phyloP scores from a whole-genome alignment of 495 filamentous ascomycete species.

The Daldinia bambusicola region DNA sequence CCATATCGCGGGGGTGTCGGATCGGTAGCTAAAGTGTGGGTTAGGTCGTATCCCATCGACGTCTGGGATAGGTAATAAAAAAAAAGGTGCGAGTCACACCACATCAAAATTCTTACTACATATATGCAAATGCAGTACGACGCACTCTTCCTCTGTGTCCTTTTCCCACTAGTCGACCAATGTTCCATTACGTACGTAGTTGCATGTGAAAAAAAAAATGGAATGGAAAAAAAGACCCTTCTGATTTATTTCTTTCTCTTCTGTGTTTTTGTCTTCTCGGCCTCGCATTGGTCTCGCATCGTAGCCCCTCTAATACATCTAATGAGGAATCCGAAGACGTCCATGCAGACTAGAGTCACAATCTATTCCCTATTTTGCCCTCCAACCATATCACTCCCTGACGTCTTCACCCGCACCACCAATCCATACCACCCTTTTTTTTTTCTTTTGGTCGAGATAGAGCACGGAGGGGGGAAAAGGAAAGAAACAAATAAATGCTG shows the following conservation, averaged over 20 bases:
- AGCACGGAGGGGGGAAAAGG: not conserved
- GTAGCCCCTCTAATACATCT: slow-evolving; percentile 45
- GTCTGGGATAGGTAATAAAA: slow-evolving; percentile 41
- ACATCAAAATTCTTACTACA: slow-evolving; percentile 44
- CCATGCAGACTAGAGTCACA: slow-evolving; percentile 48
- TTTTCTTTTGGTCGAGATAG: slow-evolving; percentile 41
- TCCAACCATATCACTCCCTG: slow-evolving; percentile 40
- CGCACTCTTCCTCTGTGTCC: slow-evolving; percentile 16
- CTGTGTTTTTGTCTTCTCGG: slow-evolving; percentile 23
- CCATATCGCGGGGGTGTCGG: slow-evolving; percentile 42
- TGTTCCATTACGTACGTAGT: slow-evolving; percentile 37
- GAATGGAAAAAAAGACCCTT: slow-evolving; percentile 16
- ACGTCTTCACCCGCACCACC: slow-evolving; percentile 27
- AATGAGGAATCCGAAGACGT: slow-evolving; percentile 48
- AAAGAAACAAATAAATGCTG: slow-evolving; percentile 32
- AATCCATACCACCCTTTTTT: slow-evolving; percentile 41
- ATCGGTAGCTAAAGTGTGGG: slow-evolving; percentile 38
- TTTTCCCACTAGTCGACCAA: slow-evolving; percentile 18
- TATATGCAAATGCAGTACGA: slow-evolving; percentile 44
- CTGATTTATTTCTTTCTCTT: slow-evolving; percentile 24
- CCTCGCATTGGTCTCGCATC: slow-evolving; percentile 44
- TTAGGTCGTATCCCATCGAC: slow-evolving; percentile 39
- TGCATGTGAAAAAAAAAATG: slow-evolving; percentile 39
- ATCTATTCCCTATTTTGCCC: slow-evolving; percentile 45
- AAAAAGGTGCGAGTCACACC: slow-evolving; percentile 26